Evolutionary conservation across 345 rosid genomes (phyloP), one percentile per base, ranked within the genome.

Genomic region (Acer campestre): DNA sequence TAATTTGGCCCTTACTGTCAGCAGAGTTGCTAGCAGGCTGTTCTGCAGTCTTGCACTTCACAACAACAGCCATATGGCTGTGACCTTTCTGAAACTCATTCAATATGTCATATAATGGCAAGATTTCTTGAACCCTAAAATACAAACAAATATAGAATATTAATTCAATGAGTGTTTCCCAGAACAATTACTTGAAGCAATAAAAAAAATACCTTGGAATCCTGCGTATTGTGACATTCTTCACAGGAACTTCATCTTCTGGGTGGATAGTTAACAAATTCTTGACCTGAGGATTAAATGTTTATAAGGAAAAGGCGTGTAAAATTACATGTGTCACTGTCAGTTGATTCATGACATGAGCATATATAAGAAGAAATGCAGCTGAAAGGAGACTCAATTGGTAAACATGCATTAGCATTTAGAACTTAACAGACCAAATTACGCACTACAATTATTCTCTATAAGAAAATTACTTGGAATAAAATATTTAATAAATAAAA

Each of bases 21-120:
- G 61, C 13, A 40, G 80, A 63, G 67, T 75, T 80, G 77, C 25
- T 20, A 17, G 69, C 29, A 25, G 80, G 73, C 67, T 75, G 74
- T 71, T 72, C 86, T 6, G 20, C n/a, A 7, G 25, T 69, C 77
- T 78, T 88, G 79, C 73, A 88, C 70, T 90, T 90, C 40, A 91
- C 91, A 59, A 94, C 94, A 79, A 94, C 95, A 70, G 98, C 98
- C 99, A 96, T 96, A 79, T 96, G 99, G 87, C 99, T 96, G 70
- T 92, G 99, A 67, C 99, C 99, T 85, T 96, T 96, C 81, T 96
- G 99, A 82, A 96, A 96, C 86, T 96, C 99, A 77, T 96, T 96
- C 88, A 96, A 75, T 82, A 96, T 94, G 82, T 96, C 99, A 82
- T 96, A 96, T 62, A 96, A 81, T 29, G 99, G 99, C 86, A 94